These are phyloP conservation scores for Calonectria pseudoturangicola DNA, from an alignment of 2,329 filamentous ascomycete species.

Conservation along the genomic window DNA sequence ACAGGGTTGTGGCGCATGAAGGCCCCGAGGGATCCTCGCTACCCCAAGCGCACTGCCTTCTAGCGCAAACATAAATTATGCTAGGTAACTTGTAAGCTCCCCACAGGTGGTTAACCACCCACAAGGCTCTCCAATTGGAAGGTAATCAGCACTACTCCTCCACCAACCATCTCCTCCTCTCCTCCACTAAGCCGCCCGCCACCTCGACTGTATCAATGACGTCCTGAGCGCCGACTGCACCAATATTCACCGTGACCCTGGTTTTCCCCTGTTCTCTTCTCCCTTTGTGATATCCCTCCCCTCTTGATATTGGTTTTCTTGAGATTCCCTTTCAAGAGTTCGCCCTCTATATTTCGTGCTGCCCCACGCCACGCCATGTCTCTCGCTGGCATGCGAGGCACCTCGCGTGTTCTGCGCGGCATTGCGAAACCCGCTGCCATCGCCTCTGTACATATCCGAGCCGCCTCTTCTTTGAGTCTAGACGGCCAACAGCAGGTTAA, in stretches of 20 bases:
- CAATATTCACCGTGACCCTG: slow-evolving; percentile 40
- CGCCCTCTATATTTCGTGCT: slow-evolving; percentile 25
- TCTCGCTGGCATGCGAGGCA: slow-evolving; percentile 67
- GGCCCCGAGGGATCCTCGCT: background rate
- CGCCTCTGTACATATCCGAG: slow-evolving; percentile 53
- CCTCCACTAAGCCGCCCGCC: slow-evolving; percentile 45
- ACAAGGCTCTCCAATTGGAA: slow-evolving; percentile 10
- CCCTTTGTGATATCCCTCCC: slow-evolving; percentile 32
- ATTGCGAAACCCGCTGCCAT: slow-evolving; percentile 57
- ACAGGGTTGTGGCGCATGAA: slow-evolving; percentile 36
- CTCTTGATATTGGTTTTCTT: slow-evolving; percentile 24
- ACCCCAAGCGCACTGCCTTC: background rate
- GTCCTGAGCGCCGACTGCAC: slow-evolving; percentile 48
- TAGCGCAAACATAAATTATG: background rate
- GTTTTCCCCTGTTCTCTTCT: slow-evolving; percentile 31
- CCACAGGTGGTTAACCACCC: slow-evolving; percentile 18
- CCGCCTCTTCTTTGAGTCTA: slow-evolving; percentile 67
- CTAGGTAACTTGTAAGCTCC: background rate
- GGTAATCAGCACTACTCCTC: slow-evolving; percentile 19
- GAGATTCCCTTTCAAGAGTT: slow-evolving; percentile 9
- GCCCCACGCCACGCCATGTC: slow-evolving; percentile 64
- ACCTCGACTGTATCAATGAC: slow-evolving; percentile 51
- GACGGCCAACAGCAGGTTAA: slow-evolving; percentile 78
- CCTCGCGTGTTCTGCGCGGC: slow-evolving; percentile 68
- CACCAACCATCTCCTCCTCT: slow-evolving; percentile 49